Evolutionary conservation across 208 protist species (phyloP), one percentile per base, ranked within the genome.

Genomic region (Crithidia sp.): DNA sequence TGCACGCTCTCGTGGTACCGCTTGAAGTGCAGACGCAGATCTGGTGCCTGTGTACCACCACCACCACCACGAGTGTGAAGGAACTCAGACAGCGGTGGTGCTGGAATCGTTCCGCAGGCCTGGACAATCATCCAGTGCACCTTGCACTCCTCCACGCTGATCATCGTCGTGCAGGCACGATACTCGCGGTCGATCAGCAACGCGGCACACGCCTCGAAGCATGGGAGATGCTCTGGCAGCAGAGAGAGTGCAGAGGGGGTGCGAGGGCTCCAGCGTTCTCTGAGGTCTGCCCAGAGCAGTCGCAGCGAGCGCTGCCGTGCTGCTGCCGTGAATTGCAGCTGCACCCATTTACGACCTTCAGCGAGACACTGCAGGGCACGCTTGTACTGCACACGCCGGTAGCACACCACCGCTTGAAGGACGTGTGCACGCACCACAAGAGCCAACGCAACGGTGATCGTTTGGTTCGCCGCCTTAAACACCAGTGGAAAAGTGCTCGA

Each of bases 351-450:
- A 12, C 66, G 74, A 17, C 62, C 72, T 53, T 83, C 77, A 7
- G 71, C 77, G 7, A 84, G 17, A 53, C 67, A 81, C 63, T 81
- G 72, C 49, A 88, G 67, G 4, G 80, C 79, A 47, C 74, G 74
- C 36, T 55, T 67, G 74, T 78, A 55, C 66, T 78, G 74, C 49
- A 39, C 59, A 14, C 74, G 74, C 8, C 74, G 74, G 44, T 73
- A 44, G 19, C 74, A 78, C 28, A 88, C 44, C 2, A 58, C 40
- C 8, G 86, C 79, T 56, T 77, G 73, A 56, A 91, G 72, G 7
- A 83, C 61, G 47, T 87, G 75, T 12, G 80, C 83, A 16, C 76
- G 77, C 13, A 87, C 72, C 28, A 91, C 50, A n/a, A 91, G 67
- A 4, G 80, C 63, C 7, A 86, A 49, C n/a, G 86, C 63, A 13